phyloP scores from a whole-genome alignment of 2,329 filamentous ascomycete genomes.

The Pseudocercospora pini-densiflorae region DNA sequence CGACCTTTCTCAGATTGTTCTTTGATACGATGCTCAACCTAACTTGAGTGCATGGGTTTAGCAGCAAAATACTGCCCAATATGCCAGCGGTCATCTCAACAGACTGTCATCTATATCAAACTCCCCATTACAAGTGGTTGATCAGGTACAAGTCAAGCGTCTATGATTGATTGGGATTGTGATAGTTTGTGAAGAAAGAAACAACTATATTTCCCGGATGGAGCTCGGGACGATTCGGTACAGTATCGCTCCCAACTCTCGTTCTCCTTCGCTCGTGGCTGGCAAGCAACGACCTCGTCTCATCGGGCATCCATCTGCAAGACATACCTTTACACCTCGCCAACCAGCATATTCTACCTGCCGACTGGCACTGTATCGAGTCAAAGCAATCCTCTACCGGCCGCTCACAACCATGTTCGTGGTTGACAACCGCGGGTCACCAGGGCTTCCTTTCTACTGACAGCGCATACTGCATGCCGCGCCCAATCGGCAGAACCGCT shows the following conservation, averaged over 20 bases:
- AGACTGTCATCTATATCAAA: background rate
- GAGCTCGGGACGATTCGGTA: too few species aligned
- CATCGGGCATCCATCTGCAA: background rate
- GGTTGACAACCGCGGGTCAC: background rate
- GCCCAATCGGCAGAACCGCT: slow-evolving; percentile 25
- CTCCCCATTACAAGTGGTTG: too few species aligned
- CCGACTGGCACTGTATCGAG: slow-evolving; percentile 2
- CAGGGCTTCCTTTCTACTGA: slow-evolving; percentile 13
- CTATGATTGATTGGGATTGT: too few species aligned
- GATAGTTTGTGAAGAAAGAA: too few species aligned
- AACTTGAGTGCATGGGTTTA: too few species aligned
- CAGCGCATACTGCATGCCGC: slow-evolving; percentile 28
- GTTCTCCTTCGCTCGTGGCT: background rate
- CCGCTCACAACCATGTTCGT: background rate
- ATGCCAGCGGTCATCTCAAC: background rate
- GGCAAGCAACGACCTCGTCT: background rate
- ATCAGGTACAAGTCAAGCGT: background rate
- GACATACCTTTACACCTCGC: background rate
- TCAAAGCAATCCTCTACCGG: background rate
- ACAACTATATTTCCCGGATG: too few species aligned
- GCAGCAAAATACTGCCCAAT: background rate
- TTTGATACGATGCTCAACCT: background rate
- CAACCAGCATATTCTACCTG: slow-evolving; percentile 1
- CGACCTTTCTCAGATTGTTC: background rate
- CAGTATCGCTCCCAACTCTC: background rate